Base-by-base conservation (phyloP, 805 yeast genomes). In the Kuraishia floccosa region DNA sequence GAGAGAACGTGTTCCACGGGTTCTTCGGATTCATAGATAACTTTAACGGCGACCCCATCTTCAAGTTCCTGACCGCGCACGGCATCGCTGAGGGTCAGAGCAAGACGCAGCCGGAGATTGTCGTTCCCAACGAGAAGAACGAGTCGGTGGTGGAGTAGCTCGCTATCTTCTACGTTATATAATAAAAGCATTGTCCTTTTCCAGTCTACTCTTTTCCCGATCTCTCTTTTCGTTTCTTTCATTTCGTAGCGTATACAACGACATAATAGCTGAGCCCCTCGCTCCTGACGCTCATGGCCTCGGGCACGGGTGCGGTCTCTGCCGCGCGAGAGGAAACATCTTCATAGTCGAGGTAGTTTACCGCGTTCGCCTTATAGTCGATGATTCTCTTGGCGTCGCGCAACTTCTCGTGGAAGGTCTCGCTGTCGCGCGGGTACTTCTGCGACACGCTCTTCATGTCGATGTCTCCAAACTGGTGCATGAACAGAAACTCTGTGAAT, bases 1-100 rank as follows among this genome's bases (percentile, higher is more conserved):
- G 73, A 46, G 96, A 86, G 45, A 84, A 86, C 47, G 80, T 79
- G 4, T 87, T 83, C 58, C 77, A 85, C 40, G 94, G 94, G 1
- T 89, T 91, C 49, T 91, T 83, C 54, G 81, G 82, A 27, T 89
- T 83, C 50, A 79, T 91, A 41, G 98, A 89, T 54, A 74, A 80
- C 24, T 85, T 79, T 51, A 69, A 71, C 24, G 71, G 71, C 18
- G 67, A 70, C 17, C 72, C 72, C 21, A 68, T 72, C 12, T 72
- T 76, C 43, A 76, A 72, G 43, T 79, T 72, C 47, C 47, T 68
- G 38, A 67, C 69, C 17, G 67, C 71, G 4, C 63, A 58, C 53
- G 68, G 60, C 20, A 56, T 50, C 12, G 20, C 20, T 8, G 54
- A 46, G 33, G 49, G 49, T 31, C n/a, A n/a, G n/a, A n/a, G n/a